Percentiles rank a stretch among this genome's conserved stretches.
These are phyloP conservation scores for Coemansia sp. DNA, from an alignment of 192 early-diverging fungal genomes.

Conservation along the genomic window DNA sequence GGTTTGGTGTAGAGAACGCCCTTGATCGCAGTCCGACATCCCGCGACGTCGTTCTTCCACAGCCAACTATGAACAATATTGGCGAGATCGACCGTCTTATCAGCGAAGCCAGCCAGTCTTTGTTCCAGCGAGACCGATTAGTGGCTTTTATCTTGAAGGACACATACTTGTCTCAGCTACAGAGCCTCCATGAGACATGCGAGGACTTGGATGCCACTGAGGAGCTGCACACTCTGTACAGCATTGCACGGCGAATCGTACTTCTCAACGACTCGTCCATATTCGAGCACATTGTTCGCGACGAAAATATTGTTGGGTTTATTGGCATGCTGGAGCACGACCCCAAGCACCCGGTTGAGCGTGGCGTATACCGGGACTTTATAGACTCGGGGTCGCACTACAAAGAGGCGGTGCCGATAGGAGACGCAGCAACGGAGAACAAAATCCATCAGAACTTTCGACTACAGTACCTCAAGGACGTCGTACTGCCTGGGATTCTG, in stretches of 20 bases:
- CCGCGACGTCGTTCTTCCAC: conserved; percentile 58
- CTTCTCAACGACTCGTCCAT: conserved; percentile 80
- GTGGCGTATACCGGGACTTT: conserved; percentile 79
- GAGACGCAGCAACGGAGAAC: conserved; percentile 65
- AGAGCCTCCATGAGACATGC: conserved; percentile 71
- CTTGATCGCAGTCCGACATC: conserved; percentile 10
- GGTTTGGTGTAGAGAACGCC: conserved; percentile 28
- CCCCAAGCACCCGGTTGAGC: conserved; percentile 68
- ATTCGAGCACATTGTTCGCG: conserved; percentile 74
- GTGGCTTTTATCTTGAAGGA: conserved; percentile 64
- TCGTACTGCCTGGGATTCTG: conserved; percentile 73
- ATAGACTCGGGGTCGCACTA: conserved; percentile 63
- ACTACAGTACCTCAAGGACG: conserved; percentile 86
- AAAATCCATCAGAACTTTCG: conserved; percentile 92
- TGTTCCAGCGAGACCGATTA: conserved; percentile 69
- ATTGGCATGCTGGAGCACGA: conserved; percentile 93
- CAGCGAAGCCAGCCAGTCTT: conserved; percentile 58
- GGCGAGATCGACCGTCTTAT: conserved; percentile 73
- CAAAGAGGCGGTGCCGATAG: conserved; percentile 81
- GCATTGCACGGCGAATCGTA: conserved; percentile 76
- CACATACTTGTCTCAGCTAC: conserved; percentile 73
- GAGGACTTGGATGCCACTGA: conserved; percentile 82
- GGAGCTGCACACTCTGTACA: conserved; percentile 74
- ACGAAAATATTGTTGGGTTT: conserved; percentile 73
- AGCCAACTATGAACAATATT: conserved; percentile 71